Conservation (phyloP, 345 rosid genomes). For the Crucihimalaya himalaica region DNA sequence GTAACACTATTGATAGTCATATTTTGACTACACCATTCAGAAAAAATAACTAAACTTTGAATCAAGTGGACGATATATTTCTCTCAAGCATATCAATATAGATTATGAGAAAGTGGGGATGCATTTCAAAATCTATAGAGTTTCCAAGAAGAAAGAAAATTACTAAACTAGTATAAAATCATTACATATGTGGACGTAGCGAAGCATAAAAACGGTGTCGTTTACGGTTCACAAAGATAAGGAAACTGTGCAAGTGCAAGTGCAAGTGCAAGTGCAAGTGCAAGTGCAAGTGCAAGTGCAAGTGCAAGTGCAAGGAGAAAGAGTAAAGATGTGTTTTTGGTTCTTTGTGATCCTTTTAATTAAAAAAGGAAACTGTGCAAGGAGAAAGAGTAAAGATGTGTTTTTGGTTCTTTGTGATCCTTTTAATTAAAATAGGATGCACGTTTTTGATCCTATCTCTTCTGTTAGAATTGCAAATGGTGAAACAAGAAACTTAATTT, state of each 20-base stretch:
- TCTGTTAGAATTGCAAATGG: neutral
- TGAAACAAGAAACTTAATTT: neutral
- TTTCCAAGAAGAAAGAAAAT: slow-evolving; percentile 18
- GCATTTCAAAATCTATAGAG: neutral
- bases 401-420: too few relatives aligned
- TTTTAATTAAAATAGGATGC: neutral
- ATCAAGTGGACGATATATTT: neutral
- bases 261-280: too few relatives aligned
- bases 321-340: neutral
- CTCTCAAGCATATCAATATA: neutral
- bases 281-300: too few relatives aligned
- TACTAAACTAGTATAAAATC: neutral
- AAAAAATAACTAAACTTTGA: slow-evolving; percentile 4
- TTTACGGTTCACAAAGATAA: neutral
- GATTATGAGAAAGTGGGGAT: neutral
- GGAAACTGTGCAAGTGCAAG: too few relatives aligned
- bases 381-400: neutral
- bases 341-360: too few relatives aligned
- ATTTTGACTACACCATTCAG: slow-evolving; percentile 8
- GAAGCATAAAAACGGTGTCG: neutral
- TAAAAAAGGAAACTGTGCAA: too few relatives aligned
- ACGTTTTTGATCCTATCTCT: neutral
- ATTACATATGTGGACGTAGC: neutral
- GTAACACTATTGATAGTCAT: slow-evolving; percentile 6
- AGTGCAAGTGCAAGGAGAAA: too few relatives aligned